Evolutionary conservation across 2,329 filamentous ascomycete genomes (phyloP), one percentile per base, ranked within the genome.

Genomic region (Epichloe bromicola): DNA sequence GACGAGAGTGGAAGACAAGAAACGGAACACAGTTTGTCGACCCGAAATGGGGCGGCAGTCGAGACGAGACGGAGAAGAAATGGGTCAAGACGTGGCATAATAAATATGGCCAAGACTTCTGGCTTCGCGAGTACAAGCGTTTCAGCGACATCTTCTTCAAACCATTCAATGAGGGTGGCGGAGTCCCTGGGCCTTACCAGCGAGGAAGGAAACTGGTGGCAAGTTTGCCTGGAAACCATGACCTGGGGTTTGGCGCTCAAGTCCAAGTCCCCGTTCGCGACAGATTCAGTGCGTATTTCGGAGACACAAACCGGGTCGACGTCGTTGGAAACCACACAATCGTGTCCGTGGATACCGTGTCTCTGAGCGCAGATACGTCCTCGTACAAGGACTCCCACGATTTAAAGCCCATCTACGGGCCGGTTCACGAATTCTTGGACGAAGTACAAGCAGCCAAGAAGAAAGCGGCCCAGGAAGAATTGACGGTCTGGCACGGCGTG

Each of bases 271-370:
- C 85, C 0, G 88, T 95, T 36, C 79, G 90, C 48, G 76, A 93
- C 59, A 76, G 93, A 15, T 98, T 97, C 65, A 80, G 85, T 60
- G 80, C 84, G 3, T 95, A 84, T 63, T 97, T 98, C 68, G 93
- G 93, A 4, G 84, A 93, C 51, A 80, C 83, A n/a, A 97, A 96
- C 65, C 77, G 88, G 8, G 82, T 98, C 19, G 89, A 97, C 64
- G 77, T 97, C 5, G 76, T 97, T 49, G 93, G 88, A 12, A 98
- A 98, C 62, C 93, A 98, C 65, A 94, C 88, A 0, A 89, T 98
- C 63, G 87, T 98, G 19, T 94, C 88, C 1, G 77, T 98, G 7
- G 93, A 98, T 63, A 80, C 85, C 0, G 83, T 95, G 4, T 96
- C 90, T 0, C 68, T 97, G 59, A 95, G 88, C 61, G 91, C 93